Percentiles rank a stretch among this genome's conserved stretches.
Conservation (phyloP, 202 grass and related monocot species). For the Zoysia matrella region DNA sequence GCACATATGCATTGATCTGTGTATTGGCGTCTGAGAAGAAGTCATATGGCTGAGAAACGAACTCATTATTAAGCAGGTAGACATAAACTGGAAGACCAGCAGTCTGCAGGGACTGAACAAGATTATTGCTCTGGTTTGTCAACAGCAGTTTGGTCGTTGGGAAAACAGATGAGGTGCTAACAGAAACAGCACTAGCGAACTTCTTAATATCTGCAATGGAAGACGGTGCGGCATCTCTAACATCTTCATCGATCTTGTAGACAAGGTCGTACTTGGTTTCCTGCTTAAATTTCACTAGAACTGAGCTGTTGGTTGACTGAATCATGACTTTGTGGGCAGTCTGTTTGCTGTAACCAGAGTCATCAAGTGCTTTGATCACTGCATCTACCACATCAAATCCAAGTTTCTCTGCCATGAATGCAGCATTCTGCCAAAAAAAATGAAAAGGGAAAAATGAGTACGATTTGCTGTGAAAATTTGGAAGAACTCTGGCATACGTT, state of each 20-base stretch:
- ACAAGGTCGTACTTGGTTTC: conserved; percentile 76
- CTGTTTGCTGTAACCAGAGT: conserved; percentile 69
- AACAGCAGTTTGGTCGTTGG: conserved; percentile 30
- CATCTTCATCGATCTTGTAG: conserved; percentile 55
- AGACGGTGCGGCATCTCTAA: conserved; percentile 64
- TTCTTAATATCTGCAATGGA: conserved; percentile 77
- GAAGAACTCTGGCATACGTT: neutral
- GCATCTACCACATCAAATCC: conserved; percentile 59
- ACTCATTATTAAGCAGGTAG: conserved; percentile 80
- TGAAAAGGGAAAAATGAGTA: neutral
- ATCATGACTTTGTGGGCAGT: conserved; percentile 72
- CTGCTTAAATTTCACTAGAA: conserved; percentile 78
- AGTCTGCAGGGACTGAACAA: conserved; percentile 57
- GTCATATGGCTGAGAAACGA: conserved; percentile 73
- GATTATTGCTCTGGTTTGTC: conserved; percentile 46
- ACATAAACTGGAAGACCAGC: conserved; percentile 77
- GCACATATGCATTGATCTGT: conserved; percentile 75
- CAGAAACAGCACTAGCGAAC: conserved; percentile 77
- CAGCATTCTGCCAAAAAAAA: conserved; percentile 57
- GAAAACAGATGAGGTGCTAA: conserved; percentile 57
- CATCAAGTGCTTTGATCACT: conserved; percentile 60
- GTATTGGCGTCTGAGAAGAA: conserved; percentile 78
- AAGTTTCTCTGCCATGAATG: conserved; percentile 75
- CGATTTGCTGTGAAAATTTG: neutral
- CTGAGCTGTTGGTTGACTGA: conserved; percentile 74